These are phyloP conservation scores for Colletotrichum magnum DNA, from an alignment of 2,329 filamentous ascomycete species.

Conservation along the genomic window DNA sequence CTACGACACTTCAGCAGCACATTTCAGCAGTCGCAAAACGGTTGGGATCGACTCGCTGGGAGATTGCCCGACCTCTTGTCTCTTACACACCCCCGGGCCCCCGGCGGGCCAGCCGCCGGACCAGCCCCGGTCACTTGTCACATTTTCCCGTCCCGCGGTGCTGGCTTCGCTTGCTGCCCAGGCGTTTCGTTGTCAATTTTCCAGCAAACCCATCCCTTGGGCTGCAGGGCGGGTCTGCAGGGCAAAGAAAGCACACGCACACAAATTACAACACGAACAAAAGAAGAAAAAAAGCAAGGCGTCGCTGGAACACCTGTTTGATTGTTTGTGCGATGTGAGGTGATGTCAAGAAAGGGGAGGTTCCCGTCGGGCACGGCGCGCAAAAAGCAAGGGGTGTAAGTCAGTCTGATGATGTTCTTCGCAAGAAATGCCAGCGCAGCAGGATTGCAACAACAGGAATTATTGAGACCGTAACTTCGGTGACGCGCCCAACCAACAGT, in stretches of 20 bases:
- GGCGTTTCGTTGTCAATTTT: conserved; percentile 1
- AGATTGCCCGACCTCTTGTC: conserved; percentile 15
- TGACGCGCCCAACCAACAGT: conserved; percentile 7
- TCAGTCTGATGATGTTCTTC: conserved; percentile 6
- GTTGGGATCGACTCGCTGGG: conserved; percentile 25
- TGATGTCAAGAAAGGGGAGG: background rate
- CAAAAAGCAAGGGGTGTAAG: conserved; percentile 7
- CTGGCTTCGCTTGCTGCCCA: conserved; percentile 1
- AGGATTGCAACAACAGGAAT: background rate
- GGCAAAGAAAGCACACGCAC: too few species aligned
- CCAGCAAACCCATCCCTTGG: conserved; percentile 3
- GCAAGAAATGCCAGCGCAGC: conserved; percentile 14
- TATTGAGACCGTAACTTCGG: background rate
- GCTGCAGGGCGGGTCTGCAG: conserved; percentile 5
- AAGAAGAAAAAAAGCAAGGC: background rate
- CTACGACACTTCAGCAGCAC: too few species aligned
- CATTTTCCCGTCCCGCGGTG: background rate
- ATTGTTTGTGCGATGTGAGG: background rate
- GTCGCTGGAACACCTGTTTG: background rate
- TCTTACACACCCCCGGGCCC: too few species aligned
- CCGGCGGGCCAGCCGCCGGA: background rate
- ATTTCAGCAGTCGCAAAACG: background rate
- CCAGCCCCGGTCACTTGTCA: conserved; percentile 24
- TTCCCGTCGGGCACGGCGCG: background rate
- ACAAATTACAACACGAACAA: too few species aligned